phyloP scores from a whole-genome alignment of 2,329 filamentous ascomycete species.

The Xylariomycetidae sp. region DNA sequence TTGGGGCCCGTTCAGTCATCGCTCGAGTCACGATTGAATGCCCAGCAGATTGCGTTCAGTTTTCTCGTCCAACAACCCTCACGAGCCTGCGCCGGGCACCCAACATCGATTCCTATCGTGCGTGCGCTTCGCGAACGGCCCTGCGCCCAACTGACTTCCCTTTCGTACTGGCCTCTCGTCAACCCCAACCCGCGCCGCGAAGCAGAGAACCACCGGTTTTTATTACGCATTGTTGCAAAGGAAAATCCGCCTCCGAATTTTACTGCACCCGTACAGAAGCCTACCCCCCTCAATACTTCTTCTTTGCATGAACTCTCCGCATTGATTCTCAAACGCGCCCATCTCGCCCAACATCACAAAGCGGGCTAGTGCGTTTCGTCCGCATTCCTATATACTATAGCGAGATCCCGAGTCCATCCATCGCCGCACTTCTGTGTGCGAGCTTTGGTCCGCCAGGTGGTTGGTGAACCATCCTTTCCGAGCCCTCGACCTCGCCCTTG shows the following conservation, averaged over 20 bases:
- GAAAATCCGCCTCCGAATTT: slow-evolving; percentile 14
- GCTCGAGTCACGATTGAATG: slow-evolving; percentile 19
- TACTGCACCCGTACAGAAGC: slow-evolving; percentile 7
- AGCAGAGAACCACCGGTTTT: slow-evolving; percentile 13
- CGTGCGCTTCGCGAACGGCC: no score
- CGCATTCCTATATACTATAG: slow-evolving; percentile 20
- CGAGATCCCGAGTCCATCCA: no score
- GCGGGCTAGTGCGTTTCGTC: slow-evolving; percentile 14
- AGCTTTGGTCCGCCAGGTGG: slow-evolving; percentile 5
- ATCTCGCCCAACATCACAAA: slow-evolving; percentile 13
- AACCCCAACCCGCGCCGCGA: slow-evolving; percentile 6
- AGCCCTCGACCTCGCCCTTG: slow-evolving; percentile 3
- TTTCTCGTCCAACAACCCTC: slow-evolving; percentile 11
- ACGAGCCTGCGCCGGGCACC: slow-evolving; percentile 10
- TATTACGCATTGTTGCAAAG: slow-evolving; percentile 23
- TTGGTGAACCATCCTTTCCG: no score
- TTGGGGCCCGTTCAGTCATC: slow-evolving; percentile 18
- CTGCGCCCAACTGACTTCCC: slow-evolving; percentile 3
- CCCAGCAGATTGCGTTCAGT: slow-evolving; percentile 15
- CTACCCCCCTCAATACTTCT: slow-evolving; percentile 6
- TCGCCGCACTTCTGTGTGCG: slow-evolving; percentile 7
- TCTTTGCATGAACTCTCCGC: slow-evolving; percentile 17
- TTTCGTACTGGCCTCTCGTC: slow-evolving; percentile 4
- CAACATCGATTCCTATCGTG: neutral
- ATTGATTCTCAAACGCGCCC: slow-evolving; percentile 20